Evolutionary conservation across 2,329 filamentous ascomycete species (phyloP).

Genomic region (Fusarium sp.): DNA sequence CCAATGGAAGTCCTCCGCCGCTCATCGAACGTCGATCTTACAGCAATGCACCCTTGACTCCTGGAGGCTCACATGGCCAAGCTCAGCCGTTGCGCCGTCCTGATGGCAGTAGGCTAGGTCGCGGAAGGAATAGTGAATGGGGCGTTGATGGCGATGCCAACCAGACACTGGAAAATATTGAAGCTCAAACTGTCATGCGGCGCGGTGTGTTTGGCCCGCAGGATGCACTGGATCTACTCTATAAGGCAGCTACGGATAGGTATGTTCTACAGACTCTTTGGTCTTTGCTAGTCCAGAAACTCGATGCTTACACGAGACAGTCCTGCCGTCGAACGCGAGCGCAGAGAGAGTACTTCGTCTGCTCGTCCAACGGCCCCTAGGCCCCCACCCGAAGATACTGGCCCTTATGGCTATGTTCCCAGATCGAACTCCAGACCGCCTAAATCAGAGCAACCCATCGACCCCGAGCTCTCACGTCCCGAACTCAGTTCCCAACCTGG

Average conservation of each 20-base stretch:
- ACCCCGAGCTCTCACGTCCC: constrained; percentile 59
- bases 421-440: constrained; percentile 26
- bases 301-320: constrained; percentile 31
- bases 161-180: constrained; percentile 71
- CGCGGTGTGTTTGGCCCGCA: constrained; percentile 88
- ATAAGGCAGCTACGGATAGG: constrained; percentile 82
- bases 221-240: constrained; percentile 90
- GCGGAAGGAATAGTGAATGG: constrained; percentile 51
- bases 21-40: constrained; percentile 59
- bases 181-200: constrained; percentile 73
- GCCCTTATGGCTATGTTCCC: constrained; percentile 37
- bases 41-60: constrained; percentile 69
- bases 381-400: constrained; percentile 31
- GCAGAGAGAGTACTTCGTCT: constrained; percentile 38
- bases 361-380: constrained; percentile 31
- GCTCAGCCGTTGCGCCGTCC: constrained; percentile 75
- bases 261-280: constrained; percentile 48
- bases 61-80: constrained; percentile 73
- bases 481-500: constrained; percentile 63
- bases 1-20: constrained; percentile 59
- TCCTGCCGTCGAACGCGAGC: constrained; percentile 42
- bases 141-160: constrained; percentile 65
- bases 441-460: constrained; percentile 56
- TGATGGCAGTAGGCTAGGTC: constrained; percentile 51
- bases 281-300: constrained; percentile 1